Evolutionary conservation across 495 filamentous ascomycete species (phyloP).

Genomic region (Aspergillus haitiensis): DNA sequence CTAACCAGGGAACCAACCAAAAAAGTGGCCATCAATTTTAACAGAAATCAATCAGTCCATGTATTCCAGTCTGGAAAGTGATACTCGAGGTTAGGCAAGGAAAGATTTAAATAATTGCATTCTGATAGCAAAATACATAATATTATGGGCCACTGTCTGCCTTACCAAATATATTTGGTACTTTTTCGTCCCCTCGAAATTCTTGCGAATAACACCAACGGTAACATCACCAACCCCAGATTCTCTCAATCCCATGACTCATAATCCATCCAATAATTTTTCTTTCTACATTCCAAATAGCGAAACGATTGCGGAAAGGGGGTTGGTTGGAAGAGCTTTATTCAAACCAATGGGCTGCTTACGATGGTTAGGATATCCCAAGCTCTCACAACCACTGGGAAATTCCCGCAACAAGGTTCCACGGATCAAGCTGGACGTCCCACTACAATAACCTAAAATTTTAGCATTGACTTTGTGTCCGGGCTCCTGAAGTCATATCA

Average conservation of each 20-base stretch:
- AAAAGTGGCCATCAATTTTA: no score
- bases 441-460: conserved; percentile 22
- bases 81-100: no score
- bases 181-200: no score
- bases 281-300: background rate
- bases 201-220: no score
- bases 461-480: conserved; percentile 7
- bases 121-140: no score
- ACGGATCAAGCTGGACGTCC: conserved; percentile 23
- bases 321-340: background rate
- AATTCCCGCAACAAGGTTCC: conserved; percentile 27
- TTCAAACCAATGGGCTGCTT: background rate
- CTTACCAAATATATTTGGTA: no score
- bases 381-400: conserved; percentile 18
- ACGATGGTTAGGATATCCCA: conserved; percentile 10
- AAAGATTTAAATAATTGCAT: no score
- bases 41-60: no score
- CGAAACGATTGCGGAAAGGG: background rate
- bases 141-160: no score
- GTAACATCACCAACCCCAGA: background rate
- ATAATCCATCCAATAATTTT: background rate
- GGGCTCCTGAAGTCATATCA: no score
- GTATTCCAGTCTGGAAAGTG: no score
- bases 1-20: conserved; percentile 3
- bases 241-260: background rate